Conservation (phyloP, 1,284 basidiomycete genomes). For the Violaceomyces palustris region DNA sequence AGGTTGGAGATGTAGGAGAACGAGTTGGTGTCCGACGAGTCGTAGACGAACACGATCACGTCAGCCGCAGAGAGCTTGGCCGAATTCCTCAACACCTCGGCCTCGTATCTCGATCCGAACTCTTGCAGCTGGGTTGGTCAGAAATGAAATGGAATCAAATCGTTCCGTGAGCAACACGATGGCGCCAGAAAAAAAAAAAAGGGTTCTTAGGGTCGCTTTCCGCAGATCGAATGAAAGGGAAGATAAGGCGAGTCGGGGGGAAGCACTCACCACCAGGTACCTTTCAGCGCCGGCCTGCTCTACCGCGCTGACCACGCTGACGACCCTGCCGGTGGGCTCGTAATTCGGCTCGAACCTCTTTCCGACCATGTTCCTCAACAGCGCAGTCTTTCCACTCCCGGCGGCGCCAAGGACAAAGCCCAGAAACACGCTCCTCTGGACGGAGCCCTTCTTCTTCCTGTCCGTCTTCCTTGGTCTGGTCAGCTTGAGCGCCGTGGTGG, state of each 20-base stretch:
- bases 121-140: constrained; percentile 79
- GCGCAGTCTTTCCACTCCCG: constrained; percentile 87
- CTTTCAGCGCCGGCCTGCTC: constrained; percentile 92
- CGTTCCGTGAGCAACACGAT: background rate
- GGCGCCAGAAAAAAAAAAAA: too few species aligned
- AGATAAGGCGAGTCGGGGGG: too few species aligned
- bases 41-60: constrained; percentile 91
- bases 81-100: constrained; percentile 78
- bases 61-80: constrained; percentile 89
- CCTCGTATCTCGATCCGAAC: constrained; percentile 77
- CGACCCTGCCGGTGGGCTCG: constrained; percentile 80
- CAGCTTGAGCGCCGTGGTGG: constrained; percentile 45
- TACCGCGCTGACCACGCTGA: constrained; percentile 89
- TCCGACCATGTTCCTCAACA: constrained; percentile 78
- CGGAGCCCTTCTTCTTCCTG: constrained; percentile 62
- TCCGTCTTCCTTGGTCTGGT: constrained; percentile 62
- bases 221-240: too few species aligned
- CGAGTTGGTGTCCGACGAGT: constrained; percentile 96
- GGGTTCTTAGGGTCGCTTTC: too few species aligned
- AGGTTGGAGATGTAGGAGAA: constrained; percentile 97
- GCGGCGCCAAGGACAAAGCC: constrained; percentile 92
- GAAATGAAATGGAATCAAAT: background rate
- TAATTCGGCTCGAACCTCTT: constrained; percentile 63
- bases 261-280: constrained; percentile 61
- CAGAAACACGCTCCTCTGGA: constrained; percentile 47